These are phyloP conservation scores for Oryza glaberrima DNA, from an alignment of 176 grass and related monocot genomes.

Conservation along the genomic window DNA sequence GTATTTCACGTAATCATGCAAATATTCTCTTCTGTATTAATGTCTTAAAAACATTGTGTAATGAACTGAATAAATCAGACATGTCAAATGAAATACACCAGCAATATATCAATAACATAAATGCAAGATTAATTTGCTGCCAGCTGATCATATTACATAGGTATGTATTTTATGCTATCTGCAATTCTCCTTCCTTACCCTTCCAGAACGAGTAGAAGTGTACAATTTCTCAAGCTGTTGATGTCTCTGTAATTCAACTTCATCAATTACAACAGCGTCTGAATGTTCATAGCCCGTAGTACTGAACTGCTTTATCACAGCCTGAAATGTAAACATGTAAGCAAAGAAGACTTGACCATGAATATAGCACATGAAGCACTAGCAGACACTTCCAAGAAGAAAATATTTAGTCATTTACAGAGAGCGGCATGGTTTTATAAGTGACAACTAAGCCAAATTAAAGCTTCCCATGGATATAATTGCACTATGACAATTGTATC, in stretches of 20 bases:
- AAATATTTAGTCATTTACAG: neutral
- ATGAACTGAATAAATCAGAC: conserved; percentile 23
- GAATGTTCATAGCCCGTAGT: conserved; percentile 83
- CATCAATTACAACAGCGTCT: conserved; percentile 89
- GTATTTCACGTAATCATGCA: conserved; percentile 9
- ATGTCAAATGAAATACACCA: neutral
- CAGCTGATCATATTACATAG: conserved; percentile 16
- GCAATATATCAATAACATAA: neutral
- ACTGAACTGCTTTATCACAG: conserved; percentile 97
- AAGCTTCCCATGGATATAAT: conserved; percentile 8
- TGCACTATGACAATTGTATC: conserved; percentile 19
- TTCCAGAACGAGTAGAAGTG: conserved; percentile 88
- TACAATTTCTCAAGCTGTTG: conserved; percentile 94
- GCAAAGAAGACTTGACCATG: conserved; percentile 25
- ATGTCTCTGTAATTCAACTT: conserved; percentile 90
- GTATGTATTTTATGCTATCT: conserved; percentile 7
- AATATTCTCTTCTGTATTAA: neutral
- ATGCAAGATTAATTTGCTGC: neutral
- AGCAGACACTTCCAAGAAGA: conserved; percentile 14
- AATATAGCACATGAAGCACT: neutral
- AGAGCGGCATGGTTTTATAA: conserved; percentile 6
- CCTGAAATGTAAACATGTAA: conserved; percentile 57
- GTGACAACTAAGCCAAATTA: neutral
- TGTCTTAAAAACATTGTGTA: neutral
- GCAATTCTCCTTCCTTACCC: conserved; percentile 61